These are phyloP conservation scores for Skeletonema grethae DNA, from an alignment of 108 stramenopile genomes.

Conservation along the genomic window DNA sequence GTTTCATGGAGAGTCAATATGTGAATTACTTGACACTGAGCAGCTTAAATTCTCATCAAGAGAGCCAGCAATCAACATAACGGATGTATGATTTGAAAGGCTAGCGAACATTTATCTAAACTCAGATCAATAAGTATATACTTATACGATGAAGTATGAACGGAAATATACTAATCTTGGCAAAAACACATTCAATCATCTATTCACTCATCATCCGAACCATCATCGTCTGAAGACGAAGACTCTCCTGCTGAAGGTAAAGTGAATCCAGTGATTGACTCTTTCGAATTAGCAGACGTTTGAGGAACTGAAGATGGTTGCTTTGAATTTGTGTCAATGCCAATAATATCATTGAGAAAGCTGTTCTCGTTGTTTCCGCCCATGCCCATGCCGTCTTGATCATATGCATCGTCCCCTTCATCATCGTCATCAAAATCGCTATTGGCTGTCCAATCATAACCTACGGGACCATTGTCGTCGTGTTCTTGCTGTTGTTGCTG, in stretches of 20 bases:
- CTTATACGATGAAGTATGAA: no score
- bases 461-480: neutral
- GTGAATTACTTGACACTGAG: conserved; percentile 1
- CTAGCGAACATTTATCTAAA: no score
- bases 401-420: neutral
- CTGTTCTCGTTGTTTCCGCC: conserved; percentile 6
- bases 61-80: conserved; percentile 49
- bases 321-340: neutral
- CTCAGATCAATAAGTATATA: no score
- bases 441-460: neutral
- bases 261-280: conserved; percentile 15
- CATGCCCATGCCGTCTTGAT: neutral
- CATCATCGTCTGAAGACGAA: conserved; percentile 26
- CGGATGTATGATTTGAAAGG: no score
- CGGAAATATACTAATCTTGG: neutral
- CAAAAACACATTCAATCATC: neutral
- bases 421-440: conserved; percentile 13
- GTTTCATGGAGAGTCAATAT: no score
- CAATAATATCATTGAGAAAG: neutral
- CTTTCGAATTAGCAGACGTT: conserved; percentile 9
- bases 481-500: neutral
- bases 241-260: conserved; percentile 33
- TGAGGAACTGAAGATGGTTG: neutral
- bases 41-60: conserved; percentile 18
- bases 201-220: conserved; percentile 22